Evolutionary conservation across 2,329 filamentous ascomycete genomes (phyloP).

Genomic region (Myriangium duriaei): DNA sequence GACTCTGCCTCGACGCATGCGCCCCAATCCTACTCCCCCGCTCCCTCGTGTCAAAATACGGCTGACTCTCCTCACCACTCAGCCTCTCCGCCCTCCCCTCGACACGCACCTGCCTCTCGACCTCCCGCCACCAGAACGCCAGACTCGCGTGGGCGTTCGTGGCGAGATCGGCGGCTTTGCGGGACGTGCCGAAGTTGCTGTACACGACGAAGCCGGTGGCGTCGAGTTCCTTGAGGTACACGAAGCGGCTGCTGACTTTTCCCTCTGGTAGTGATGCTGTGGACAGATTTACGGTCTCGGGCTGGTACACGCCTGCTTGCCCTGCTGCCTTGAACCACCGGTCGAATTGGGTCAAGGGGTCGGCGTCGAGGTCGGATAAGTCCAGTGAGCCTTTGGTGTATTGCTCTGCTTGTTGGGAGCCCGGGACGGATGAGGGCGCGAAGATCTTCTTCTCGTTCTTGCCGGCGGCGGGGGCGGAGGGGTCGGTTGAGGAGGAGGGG

Average conservation of each 20-base stretch:
- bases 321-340: slow-evolving; percentile 73
- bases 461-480: slow-evolving; percentile 6
- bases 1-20: slow-evolving; percentile 85
- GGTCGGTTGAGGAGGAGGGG: slow-evolving; percentile 5
- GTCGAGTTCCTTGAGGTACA: slow-evolving; percentile 95
- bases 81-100: slow-evolving; percentile 65
- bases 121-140: slow-evolving; percentile 78
- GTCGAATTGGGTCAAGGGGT: slow-evolving; percentile 76
- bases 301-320: slow-evolving; percentile 50
- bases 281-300: slow-evolving; percentile 78
- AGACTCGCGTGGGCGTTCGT: slow-evolving; percentile 68
- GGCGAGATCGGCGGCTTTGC: slow-evolving; percentile 54
- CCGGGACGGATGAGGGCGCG: slow-evolving; percentile 49
- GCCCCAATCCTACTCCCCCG: slow-evolving; percentile 76
- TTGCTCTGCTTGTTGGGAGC: slow-evolving; percentile 57
- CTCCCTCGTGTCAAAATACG: slow-evolving; percentile 53
- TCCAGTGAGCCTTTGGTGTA: slow-evolving; percentile 57
- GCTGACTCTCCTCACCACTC: slow-evolving; percentile 55
- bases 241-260: slow-evolving; percentile 69
- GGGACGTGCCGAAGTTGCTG: slow-evolving; percentile 75
- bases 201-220: slow-evolving; percentile 76
- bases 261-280: slow-evolving; percentile 76
- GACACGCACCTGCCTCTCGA: slow-evolving; percentile 83
- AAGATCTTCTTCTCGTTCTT: slow-evolving; percentile 36
- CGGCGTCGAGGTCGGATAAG: slow-evolving; percentile 45